Percentiles rank a stretch among this genome's conserved stretches.
Conservation (phyloP, 129 eudicot species). For the Scalesia atractyloides region DNA sequence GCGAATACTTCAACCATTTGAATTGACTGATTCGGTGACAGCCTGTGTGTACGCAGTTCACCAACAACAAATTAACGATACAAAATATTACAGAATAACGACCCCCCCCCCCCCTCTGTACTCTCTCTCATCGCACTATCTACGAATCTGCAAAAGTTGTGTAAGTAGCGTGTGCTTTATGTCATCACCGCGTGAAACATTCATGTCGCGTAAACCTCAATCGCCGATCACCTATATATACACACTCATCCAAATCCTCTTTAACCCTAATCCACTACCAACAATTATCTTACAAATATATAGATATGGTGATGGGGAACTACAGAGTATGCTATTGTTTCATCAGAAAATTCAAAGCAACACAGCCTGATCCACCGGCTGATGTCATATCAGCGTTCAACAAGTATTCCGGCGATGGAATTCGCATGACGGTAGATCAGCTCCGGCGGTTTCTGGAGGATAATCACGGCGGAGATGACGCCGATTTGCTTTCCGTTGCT, state of each 20-base stretch:
- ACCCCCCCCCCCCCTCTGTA: background rate
- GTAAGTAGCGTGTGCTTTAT: conserved; percentile 20
- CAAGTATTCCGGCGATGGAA: conserved; percentile 55
- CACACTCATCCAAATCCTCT: background rate
- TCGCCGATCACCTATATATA: background rate
- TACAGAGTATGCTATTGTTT: conserved; percentile 64
- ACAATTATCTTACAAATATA: background rate
- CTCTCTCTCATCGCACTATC: conserved; percentile 9
- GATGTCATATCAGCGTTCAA: conserved; percentile 57
- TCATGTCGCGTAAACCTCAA: conserved; percentile 12
- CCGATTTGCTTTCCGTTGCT: conserved; percentile 37
- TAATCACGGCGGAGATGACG: conserved; percentile 14
- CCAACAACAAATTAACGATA: conserved; percentile 2
- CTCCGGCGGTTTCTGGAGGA: conserved; percentile 59
- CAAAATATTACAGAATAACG: background rate
- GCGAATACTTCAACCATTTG: conserved; percentile 6
- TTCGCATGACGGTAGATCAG: conserved; percentile 67
- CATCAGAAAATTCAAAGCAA: conserved; percentile 51
- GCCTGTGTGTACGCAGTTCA: background rate
- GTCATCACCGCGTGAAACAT: conserved; percentile 15
- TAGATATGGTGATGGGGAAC: conserved; percentile 41
- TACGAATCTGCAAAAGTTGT: conserved; percentile 1
- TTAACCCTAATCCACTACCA: background rate
- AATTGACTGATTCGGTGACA: conserved; percentile 20
- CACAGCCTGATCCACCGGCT: conserved; percentile 56